Evolutionary conservation across 805 yeast genomes (phyloP).

Genomic region (Candida tammaniensis): DNA sequence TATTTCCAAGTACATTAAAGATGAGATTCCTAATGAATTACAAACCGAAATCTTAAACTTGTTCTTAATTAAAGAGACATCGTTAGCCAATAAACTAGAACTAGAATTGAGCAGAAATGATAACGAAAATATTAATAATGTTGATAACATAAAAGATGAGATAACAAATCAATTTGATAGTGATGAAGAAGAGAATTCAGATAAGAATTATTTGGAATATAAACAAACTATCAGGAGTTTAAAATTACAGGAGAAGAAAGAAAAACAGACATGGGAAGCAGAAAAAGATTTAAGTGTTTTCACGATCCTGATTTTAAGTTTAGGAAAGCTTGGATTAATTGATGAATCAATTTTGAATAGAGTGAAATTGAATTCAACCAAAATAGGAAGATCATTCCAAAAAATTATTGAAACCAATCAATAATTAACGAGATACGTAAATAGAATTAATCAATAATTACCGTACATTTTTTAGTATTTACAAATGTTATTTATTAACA

Average conservation of each 20-base stretch:
- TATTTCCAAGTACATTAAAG: conserved; percentile 17
- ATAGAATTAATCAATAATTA: not conserved
- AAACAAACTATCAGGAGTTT: not conserved
- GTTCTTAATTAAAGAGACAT: conserved; percentile 50
- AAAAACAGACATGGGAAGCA: conserved; percentile 26
- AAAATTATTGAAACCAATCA: conserved; percentile 19
- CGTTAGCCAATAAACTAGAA: conserved; percentile 33
- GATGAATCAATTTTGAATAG: conserved; percentile 25
- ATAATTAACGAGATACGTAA: not conserved
- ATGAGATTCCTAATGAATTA: conserved; percentile 24
- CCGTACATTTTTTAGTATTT: not conserved
- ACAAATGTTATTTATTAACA: conserved; percentile 1
- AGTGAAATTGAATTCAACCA: conserved; percentile 32
- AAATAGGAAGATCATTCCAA: conserved; percentile 32
- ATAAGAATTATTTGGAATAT: conserved; percentile 2
- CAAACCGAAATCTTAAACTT: conserved; percentile 35
- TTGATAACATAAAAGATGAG: conserved; percentile 1
- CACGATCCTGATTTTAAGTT: conserved; percentile 35
- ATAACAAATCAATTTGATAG: conserved; percentile 8
- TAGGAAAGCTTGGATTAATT: conserved; percentile 32
- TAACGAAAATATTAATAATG: conserved; percentile 35
- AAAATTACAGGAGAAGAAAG: conserved; percentile 1
- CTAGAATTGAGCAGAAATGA: conserved; percentile 49
- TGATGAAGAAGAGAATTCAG: conserved; percentile 11
- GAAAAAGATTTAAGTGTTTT: conserved; percentile 43